Evolutionary conservation across 441 rosid species (phyloP).

Genomic region (Gossypium lobatum): DNA sequence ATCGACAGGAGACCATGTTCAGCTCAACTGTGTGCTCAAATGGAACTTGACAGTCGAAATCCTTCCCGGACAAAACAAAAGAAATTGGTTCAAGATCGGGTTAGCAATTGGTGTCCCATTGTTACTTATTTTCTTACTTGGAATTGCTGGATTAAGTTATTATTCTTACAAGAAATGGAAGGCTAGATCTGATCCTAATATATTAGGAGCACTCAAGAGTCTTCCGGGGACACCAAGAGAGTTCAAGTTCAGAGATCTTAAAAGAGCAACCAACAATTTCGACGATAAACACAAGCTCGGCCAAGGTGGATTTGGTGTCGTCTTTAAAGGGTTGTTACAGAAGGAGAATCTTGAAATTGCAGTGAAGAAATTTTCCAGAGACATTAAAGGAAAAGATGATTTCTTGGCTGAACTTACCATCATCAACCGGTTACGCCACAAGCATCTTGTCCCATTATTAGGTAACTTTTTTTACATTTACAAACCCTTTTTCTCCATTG

Average conservation of each 20-base stretch:
- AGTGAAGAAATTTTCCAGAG: constrained; percentile 45
- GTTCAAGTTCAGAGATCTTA: constrained; percentile 39
- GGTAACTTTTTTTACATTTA: constrained; percentile 23
- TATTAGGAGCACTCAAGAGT: constrained; percentile 39
- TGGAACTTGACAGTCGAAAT: constrained; percentile 47
- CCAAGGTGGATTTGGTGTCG: constrained; percentile 46
- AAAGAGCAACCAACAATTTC: constrained; percentile 45
- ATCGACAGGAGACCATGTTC: constrained; percentile 32
- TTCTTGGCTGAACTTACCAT: constrained; percentile 51
- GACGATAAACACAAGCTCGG: constrained; percentile 44
- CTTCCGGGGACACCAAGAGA: constrained; percentile 49
- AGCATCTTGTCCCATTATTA: constrained; percentile 41
- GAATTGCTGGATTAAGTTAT: constrained; percentile 9
- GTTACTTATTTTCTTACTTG: constrained; percentile 12
- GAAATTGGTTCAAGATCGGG: constrained; percentile 15
- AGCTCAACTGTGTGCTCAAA: constrained; percentile 41
- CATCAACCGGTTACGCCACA: constrained; percentile 55
- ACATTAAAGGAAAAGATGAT: constrained; percentile 37
- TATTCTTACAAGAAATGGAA: constrained; percentile 18
- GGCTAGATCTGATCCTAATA: constrained; percentile 24
- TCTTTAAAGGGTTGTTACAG: constrained; percentile 35
- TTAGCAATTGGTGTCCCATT: constrained; percentile 23
- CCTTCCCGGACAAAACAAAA: constrained; percentile 2
- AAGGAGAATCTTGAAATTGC: constrained; percentile 38
- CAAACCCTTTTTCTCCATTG: not conserved